These are phyloP conservation scores for Suillus lakei DNA, from an alignment of 768 basidiomycete species.

Conservation along the genomic window DNA sequence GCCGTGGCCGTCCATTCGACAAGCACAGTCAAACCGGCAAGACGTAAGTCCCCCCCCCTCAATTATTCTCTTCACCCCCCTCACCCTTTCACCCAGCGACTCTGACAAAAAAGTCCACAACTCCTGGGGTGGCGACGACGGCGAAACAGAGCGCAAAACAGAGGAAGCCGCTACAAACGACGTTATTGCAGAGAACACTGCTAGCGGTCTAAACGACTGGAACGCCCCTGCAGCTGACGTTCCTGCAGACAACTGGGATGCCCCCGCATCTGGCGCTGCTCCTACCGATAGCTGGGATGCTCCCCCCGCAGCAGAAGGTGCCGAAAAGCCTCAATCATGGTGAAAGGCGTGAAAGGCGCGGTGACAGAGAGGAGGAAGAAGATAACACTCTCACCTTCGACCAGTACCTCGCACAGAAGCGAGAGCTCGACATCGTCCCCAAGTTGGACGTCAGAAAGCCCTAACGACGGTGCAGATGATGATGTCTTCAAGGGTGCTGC, in stretches of 20 bases:
- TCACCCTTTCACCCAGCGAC: constrained; percentile 58
- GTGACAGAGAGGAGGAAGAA: constrained; percentile 80
- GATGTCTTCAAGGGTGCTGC: constrained; percentile 74
- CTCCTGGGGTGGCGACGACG: constrained; percentile 95
- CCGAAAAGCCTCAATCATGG: constrained; percentile 41
- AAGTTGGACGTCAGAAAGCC: constrained; percentile 81
- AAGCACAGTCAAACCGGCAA: constrained; percentile 87
- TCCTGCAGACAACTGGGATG: constrained; percentile 44
- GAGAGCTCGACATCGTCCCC: constrained; percentile 67
- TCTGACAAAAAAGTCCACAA: constrained; percentile 94
- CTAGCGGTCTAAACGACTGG: constrained; percentile 32
- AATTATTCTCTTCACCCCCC: constrained; percentile 1
- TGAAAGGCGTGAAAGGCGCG: constrained; percentile 41
- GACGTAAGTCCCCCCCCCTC: constrained; percentile 53
- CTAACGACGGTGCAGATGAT: constrained; percentile 78
- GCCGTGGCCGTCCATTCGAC: constrained; percentile 80
- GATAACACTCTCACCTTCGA: constrained; percentile 95
- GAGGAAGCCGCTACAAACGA: constrained; percentile 80
- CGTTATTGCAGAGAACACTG: constrained; percentile 56
- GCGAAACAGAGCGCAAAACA: constrained; percentile 77
- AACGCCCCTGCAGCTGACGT: constrained; percentile 36
- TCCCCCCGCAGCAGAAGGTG: constrained; percentile 40
- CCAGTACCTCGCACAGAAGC: constrained; percentile 86
- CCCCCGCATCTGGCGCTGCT: constrained; percentile 33
- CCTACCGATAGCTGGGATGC: constrained; percentile 40